Conservation (phyloP, 768 basidiomycete genomes). For the Boletus sp. region DNA sequence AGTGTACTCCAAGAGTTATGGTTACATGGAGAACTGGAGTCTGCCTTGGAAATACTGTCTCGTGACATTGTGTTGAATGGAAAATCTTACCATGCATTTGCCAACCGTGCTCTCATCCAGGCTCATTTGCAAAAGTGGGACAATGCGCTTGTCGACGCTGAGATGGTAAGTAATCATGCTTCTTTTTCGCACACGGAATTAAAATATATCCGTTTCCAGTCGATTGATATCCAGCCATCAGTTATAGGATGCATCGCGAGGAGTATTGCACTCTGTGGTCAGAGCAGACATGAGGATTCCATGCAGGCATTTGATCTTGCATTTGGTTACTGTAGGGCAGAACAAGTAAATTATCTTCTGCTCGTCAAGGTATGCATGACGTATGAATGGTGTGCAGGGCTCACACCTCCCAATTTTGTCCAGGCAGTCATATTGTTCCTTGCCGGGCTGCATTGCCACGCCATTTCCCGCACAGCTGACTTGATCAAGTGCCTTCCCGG, state of each 20-base stretch:
- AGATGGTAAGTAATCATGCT: constrained; percentile 3
- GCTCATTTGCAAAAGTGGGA: constrained; percentile 6
- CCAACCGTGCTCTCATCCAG: constrained; percentile 12
- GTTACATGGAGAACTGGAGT: constrained; percentile 1
- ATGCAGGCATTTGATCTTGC: constrained; percentile 19
- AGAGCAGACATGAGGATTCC: constrained; percentile 8
- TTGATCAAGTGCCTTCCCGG: not conserved
- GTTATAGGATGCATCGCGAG: constrained; percentile 16
- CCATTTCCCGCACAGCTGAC: constrained; percentile 8
- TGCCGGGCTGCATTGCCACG: not conserved
- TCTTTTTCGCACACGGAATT: not conserved
- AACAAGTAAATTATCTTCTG: constrained; percentile 10
- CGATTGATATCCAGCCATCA: constrained; percentile 6
- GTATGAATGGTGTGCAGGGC: not conserved
- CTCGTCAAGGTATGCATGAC: constrained; percentile 12
- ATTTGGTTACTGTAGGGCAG: constrained; percentile 1
- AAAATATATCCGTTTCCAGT: not conserved
- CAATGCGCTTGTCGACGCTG: constrained; percentile 6
- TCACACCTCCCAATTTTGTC: not conserved
- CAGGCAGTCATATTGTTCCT: constrained; percentile 12
- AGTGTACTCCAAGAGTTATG: not conserved
- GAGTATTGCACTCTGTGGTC: constrained; percentile 12
- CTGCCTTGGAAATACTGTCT: constrained; percentile 5
- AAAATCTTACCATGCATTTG: not conserved
- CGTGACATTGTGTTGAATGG: constrained; percentile 5